phyloP scores from a whole-genome alignment of 352 stramenopile species.

The Sclerospora graminicola region DNA sequence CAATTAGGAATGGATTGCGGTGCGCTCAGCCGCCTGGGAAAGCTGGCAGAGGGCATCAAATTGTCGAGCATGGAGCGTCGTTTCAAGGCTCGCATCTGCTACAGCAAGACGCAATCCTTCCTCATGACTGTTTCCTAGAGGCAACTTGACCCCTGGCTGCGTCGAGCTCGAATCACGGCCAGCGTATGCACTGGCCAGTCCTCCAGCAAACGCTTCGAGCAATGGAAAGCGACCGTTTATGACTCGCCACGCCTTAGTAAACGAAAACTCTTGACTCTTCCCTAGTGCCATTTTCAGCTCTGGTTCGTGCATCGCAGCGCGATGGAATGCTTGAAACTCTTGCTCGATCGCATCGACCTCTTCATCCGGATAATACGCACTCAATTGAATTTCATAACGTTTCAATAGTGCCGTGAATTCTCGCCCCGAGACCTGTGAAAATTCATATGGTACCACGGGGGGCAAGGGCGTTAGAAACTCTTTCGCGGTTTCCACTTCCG shows the following conservation, averaged over 20 bases:
- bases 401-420: constrained; percentile 36
- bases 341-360: constrained; percentile 25
- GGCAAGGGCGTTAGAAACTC: constrained; percentile 26
- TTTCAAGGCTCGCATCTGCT: too few relatives aligned
- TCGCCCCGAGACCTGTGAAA: constrained; percentile 30
- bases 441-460: constrained; percentile 26
- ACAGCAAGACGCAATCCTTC: too few relatives aligned
- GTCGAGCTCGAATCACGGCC: constrained; percentile 3
- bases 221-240: constrained; percentile 28
- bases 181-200: constrained; percentile 35
- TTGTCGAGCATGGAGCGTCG: constrained; percentile 1
- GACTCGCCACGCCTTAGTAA: constrained; percentile 31
- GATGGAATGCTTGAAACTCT: constrained; percentile 22
- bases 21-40: background rate
- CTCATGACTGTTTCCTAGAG: constrained; percentile 14
- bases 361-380: constrained; percentile 17
- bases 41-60: constrained; percentile 1
- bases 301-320: constrained; percentile 12
- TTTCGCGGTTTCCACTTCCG: too few relatives aligned
- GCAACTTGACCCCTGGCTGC: constrained; percentile 15
- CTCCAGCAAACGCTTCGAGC: constrained; percentile 47
- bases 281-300: constrained; percentile 12
- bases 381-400: constrained; percentile 20
- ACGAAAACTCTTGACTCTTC: constrained; percentile 17
- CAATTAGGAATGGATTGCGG: too few relatives aligned